phyloP scores from a whole-genome alignment of 2,329 filamentous ascomycete genomes.

The Pseudonectria foliicola region DNA sequence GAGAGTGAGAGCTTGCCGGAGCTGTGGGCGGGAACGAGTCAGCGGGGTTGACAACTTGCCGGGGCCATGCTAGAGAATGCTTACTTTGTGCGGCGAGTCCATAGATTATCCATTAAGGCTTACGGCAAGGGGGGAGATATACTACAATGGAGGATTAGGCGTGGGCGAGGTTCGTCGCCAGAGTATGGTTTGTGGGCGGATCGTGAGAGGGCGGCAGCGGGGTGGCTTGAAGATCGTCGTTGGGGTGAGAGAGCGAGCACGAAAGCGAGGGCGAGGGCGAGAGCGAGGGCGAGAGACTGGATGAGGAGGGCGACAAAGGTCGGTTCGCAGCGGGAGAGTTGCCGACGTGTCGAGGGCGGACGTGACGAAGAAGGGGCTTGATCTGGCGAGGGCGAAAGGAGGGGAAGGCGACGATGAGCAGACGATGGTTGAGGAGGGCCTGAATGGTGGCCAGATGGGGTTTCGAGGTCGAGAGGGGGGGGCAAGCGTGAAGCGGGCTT shows the following conservation, averaged over 20 bases:
- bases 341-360: neutral
- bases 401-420: slow-evolving; percentile 2
- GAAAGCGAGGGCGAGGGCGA: slow-evolving; percentile 1
- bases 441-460: neutral
- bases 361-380: slow-evolving; percentile 2
- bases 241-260: slow-evolving; percentile 4
- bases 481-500: too few relatives aligned
- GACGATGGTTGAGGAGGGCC: neutral
- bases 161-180: slow-evolving; percentile 15
- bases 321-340: slow-evolving; percentile 1
- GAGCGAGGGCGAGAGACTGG: slow-evolving; percentile 1
- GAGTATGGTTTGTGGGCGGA: slow-evolving; percentile 12
- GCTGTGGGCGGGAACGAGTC: slow-evolving; percentile 36
- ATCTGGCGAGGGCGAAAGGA: slow-evolving; percentile 1
- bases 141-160: slow-evolving; percentile 16
- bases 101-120: slow-evolving; percentile 57
- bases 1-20: slow-evolving; percentile 86
- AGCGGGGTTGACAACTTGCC: slow-evolving; percentile 8
- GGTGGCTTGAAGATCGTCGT: too few relatives aligned
- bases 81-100: slow-evolving; percentile 80
- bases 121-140: slow-evolving; percentile 16
- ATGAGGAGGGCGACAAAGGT: slow-evolving; percentile 1
- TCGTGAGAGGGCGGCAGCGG: slow-evolving; percentile 3
- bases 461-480: neutral
- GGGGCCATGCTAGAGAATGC: slow-evolving; percentile 22